phyloP scores from a whole-genome alignment of 2,329 filamentous ascomycete species.

The Microsporum audouinii region DNA sequence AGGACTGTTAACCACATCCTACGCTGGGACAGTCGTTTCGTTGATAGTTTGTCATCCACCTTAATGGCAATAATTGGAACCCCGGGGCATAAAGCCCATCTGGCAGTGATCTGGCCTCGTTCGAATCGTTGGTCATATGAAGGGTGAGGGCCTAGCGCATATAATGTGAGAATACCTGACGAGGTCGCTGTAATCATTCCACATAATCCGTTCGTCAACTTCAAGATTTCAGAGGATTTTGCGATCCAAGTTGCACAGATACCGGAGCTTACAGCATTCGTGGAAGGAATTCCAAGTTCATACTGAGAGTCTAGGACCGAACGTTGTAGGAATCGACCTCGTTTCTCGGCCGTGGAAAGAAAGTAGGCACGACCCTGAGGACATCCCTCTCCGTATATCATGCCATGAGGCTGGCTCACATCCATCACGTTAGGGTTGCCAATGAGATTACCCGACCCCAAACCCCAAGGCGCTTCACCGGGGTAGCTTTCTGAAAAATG shows the following conservation, averaged over 20 bases:
- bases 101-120: conserved; percentile 69
- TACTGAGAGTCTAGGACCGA: conserved; percentile 51
- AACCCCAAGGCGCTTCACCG: conserved; percentile 61
- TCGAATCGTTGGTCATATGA: conserved; percentile 51
- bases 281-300: conserved; percentile 62
- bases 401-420: conserved; percentile 72
- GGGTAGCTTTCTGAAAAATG: conserved; percentile 70
- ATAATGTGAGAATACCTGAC: conserved; percentile 68
- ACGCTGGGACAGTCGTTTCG: conserved; percentile 54
- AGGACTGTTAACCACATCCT: conserved; percentile 86
- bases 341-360: conserved; percentile 59
- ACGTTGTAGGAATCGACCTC: conserved; percentile 60
- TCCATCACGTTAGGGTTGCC: conserved; percentile 81
- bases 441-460: conserved; percentile 63
- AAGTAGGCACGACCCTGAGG: conserved; percentile 74
- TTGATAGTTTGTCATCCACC: conserved; percentile 71
- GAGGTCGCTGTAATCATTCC: conserved; percentile 78
- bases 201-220: conserved; percentile 62
- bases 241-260: conserved; percentile 81
- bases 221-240: conserved; percentile 62
- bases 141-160: conserved; percentile 56
- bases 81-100: conserved; percentile 83
- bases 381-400: conserved; percentile 74
- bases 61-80: conserved; percentile 78
- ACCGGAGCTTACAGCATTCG: conserved; percentile 58